Base-by-base conservation (phyloP, 2,329 filamentous ascomycete genomes). In the Xylaria polymorpha region DNA sequence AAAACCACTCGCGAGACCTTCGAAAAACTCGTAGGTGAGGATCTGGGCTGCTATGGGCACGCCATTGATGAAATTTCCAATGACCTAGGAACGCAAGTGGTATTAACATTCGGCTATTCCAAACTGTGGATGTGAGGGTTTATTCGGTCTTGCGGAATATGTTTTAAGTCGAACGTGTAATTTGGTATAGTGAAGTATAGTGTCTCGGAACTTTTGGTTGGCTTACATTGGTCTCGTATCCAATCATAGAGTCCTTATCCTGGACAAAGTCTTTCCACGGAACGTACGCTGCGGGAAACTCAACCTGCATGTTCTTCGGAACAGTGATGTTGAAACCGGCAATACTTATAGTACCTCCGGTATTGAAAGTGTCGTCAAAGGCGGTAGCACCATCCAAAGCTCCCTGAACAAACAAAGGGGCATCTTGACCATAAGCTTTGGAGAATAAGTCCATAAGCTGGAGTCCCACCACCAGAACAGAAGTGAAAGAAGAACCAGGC, bases 301-400 rank as follows among this genome's bases (percentile, higher is more conserved):
- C 81, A 3, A 85, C 83, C 9, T 85, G 80, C 29, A 86, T 70
- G 68, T 86, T 86, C 74, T 85, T 80, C 3, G 85, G 85, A 2
- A 86, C 82, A 10, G 75, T 79, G 55, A 86, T 81, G 18, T 72
- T 77, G 71, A 81, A 84, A 0, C 83, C 83, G 56, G 83, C 84
- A 59, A 86, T 81, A 0, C 75, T 74, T 18, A 86, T 81, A 15
- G 76, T 76, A 9, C 85, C 85, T 22, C 84, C 85, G 7, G 80
- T 78, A 71, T 86, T 86, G 76, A 77, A 82, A 1, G 76, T 69
- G n/a, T 77, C 73, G 58, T 80, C 79, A 7, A 74, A 71, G 2
- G 74, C 77, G 0, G 76, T 76, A 46, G 78, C 80, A 61, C 76
- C 79, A 64, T 81, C 75, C 22, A 79, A 66, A 4, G 71, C 74